Percentiles rank a stretch among this genome's conserved stretches.
These are phyloP conservation scores for Marchantia polymorpha DNA, from an alignment of 225 moss, liverwort and hornwort species.

Conservation along the genomic window DNA sequence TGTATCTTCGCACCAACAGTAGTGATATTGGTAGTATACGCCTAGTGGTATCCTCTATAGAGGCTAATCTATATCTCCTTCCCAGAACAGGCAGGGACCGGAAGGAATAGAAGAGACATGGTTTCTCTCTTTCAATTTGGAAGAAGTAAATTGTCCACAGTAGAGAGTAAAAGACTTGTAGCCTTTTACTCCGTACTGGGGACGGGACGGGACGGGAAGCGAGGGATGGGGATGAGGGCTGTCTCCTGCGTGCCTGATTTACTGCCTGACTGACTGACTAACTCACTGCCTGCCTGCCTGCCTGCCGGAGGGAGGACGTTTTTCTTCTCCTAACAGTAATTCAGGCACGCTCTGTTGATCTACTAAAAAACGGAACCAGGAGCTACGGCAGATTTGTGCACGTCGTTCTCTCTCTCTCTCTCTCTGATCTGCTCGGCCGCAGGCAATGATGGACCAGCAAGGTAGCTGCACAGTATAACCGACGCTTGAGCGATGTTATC, in stretches of 20 bases:
- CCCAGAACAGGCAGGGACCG: not conserved
- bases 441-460: not conserved
- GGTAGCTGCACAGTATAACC: not conserved
- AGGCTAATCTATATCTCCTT: not conserved
- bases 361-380: no score
- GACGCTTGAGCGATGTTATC: not conserved
- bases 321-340: not conserved
- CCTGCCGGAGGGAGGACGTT: not conserved
- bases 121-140: not conserved
- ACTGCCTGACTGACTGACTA: not conserved
- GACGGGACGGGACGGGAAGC: not conserved
- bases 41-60: not conserved
- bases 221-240: not conserved
- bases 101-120: not conserved
- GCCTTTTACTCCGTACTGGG: not conserved
- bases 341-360: no score
- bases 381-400: not conserved
- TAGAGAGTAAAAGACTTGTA: not conserved
- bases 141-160: not conserved
- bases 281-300: not conserved
- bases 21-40: not conserved
- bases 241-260: not conserved
- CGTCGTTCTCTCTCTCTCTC: no score
- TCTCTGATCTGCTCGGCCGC: not conserved
- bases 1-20: not conserved